Conservation (phyloP, 495 filamentous ascomycete genomes). For the Penicillium desertorum region DNA sequence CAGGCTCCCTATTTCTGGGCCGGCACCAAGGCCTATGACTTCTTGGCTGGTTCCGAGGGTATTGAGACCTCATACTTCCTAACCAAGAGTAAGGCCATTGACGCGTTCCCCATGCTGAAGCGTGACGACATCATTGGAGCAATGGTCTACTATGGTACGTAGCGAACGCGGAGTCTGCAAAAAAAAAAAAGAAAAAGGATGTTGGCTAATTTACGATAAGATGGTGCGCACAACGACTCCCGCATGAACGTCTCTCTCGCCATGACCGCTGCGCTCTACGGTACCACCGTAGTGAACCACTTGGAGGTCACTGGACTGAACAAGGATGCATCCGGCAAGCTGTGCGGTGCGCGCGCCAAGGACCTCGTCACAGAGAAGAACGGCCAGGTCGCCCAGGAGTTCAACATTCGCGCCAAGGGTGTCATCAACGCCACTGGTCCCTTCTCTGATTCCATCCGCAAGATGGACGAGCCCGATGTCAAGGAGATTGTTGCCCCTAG, state of each 20-base stretch:
- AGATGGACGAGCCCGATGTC: constrained; percentile 75
- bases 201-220: constrained; percentile 31
- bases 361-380: constrained; percentile 67
- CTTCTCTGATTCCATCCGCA: constrained; percentile 89
- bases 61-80: constrained; percentile 98
- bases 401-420: constrained; percentile 81
- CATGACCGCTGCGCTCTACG: constrained; percentile 94
- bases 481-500: constrained; percentile 91
- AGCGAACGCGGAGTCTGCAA: background rate
- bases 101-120: constrained; percentile 97
- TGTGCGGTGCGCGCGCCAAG: constrained; percentile 76
- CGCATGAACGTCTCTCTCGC: constrained; percentile 97
- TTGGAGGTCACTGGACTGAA: constrained; percentile 81
- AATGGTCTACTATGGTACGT: constrained; percentile 86
- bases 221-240: constrained; percentile 97
- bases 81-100: constrained; percentile 89
- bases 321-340: constrained; percentile 75
- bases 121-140: constrained; percentile 82
- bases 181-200: no score
- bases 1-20: constrained; percentile 97
- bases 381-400: constrained; percentile 55
- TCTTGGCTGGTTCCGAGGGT: constrained; percentile 90
- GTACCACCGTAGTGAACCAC: constrained; percentile 89
- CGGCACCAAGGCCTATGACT: constrained; percentile 93
- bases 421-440: constrained; percentile 97